Base-by-base conservation (phyloP, 805 yeast genomes). In the Maudiozyma saulgeensis region DNA sequence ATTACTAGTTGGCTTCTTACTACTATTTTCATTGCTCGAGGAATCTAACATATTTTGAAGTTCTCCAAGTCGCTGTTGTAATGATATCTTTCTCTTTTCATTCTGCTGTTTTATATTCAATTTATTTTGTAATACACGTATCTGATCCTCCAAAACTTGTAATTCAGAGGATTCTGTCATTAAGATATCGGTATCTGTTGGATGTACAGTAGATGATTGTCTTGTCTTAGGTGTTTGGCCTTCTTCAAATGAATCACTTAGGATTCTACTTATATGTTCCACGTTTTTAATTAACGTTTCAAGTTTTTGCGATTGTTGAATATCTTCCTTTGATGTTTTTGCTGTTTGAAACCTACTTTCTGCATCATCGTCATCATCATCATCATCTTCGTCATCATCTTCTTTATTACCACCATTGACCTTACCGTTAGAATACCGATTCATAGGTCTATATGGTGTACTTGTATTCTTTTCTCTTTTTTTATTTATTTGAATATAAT, bases 81-180 rank as follows among this genome's bases (percentile, higher is more conserved):
- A 54, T 16, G 68, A 64, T 15, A 57, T 53, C 51, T 68, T 69
- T 43, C 68, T 62, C 34, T 61, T 51, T 47, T 66, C 68, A 51
- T 68, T 67, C 41, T 68, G 70, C 39, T 66, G 64, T 50, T 67
- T 64, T 25, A 65, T 55, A 16, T 60, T 58, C 15, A 70, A 55
- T 44, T 61, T 65, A n/a, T 62, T 52, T 37, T 62, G 64, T 28
- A 67, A 56, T 2, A 59, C 53, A 25, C 57, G 60, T n/a, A 70
- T 65, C 46, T 67, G 66, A 8, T 57, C 59, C 45, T 69, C 67
- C 37, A 70, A 52, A 28, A 57, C 57, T 43, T 60, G 60, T 26
- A 70, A 56, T 46, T 69, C 73, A 21, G 56, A 53, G 19, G 68
- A 66, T 45, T 69, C 73, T 46, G 56, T 59, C 19, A 63, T 49